phyloP scores from a whole-genome alignment of 441 rosid species.

The Biscutella auriculata region DNA sequence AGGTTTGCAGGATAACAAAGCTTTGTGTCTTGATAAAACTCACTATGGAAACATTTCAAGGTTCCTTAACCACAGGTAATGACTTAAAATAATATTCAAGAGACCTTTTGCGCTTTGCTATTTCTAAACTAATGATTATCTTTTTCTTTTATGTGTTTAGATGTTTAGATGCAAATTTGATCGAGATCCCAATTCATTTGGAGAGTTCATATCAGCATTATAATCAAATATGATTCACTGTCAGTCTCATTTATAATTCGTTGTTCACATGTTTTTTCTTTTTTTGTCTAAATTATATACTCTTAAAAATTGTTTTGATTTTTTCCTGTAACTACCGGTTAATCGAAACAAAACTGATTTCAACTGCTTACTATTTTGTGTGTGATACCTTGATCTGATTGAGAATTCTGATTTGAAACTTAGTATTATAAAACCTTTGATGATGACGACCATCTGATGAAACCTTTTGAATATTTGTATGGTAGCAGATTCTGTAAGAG shows the following conservation, averaged over 20 bases:
- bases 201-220: slow-evolving; percentile 58
- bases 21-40: slow-evolving; percentile 68
- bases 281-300: background rate
- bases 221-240: slow-evolving; percentile 45
- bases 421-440: slow-evolving; percentile 85
- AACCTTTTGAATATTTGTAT: slow-evolving; percentile 49
- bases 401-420: background rate
- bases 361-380: background rate
- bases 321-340: too few relatives aligned
- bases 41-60: slow-evolving; percentile 63
- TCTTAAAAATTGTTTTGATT: too few relatives aligned
- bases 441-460: slow-evolving; percentile 37
- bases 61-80: slow-evolving; percentile 78
- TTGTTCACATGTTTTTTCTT: background rate
- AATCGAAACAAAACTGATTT: too few relatives aligned
- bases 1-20: slow-evolving; percentile 39
- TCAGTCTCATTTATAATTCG: background rate
- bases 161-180: slow-evolving; percentile 73
- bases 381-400: background rate
- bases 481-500: slow-evolving; percentile 67
- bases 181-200: slow-evolving; percentile 77
- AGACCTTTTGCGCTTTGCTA: background rate
- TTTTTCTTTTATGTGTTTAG: slow-evolving; percentile 23
- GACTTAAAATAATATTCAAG: background rate
- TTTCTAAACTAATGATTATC: background rate